These are phyloP conservation scores for Pseudogymnoascus sp. DNA, from an alignment of 2,329 filamentous ascomycete species.

Conservation along the genomic window DNA sequence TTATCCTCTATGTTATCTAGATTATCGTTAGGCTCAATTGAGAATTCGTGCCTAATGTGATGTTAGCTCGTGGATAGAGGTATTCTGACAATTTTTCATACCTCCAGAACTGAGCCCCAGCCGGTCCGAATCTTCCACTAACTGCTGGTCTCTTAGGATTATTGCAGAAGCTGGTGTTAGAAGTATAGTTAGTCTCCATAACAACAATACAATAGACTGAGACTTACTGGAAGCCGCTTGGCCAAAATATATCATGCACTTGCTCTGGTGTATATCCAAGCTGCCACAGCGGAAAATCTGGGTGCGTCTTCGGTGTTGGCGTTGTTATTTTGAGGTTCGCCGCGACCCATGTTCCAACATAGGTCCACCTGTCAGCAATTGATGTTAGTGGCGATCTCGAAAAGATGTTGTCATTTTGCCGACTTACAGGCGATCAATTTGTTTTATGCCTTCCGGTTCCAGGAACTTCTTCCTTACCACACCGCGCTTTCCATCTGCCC, in stretches of 20 bases:
- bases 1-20: background rate
- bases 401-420: background rate
- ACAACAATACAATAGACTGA: no score
- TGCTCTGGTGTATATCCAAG: conserved; percentile 40
- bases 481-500: conserved; percentile 16
- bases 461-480: conserved; percentile 17
- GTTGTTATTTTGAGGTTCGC: conserved; percentile 39
- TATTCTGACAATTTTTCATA: conserved; percentile 28
- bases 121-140: conserved; percentile 39
- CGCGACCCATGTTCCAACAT: conserved; percentile 43
- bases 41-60: conserved; percentile 2
- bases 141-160: conserved; percentile 39
- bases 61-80: background rate
- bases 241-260: conserved; percentile 45
- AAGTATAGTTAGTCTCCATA: no score
- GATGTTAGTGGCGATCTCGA: conserved; percentile 15
- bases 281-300: conserved; percentile 43
- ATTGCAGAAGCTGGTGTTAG: conserved; percentile 38
- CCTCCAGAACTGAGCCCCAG: conserved; percentile 38
- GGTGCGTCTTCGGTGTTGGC: conserved; percentile 42
- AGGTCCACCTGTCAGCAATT: conserved; percentile 23
- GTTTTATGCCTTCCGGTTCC: conserved; percentile 13
- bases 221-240: conserved; percentile 23
- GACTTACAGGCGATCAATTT: conserved; percentile 6
- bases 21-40: background rate